Base-by-base conservation (phyloP, 805 yeast species). In the Starmerella scarabaei region DNA sequence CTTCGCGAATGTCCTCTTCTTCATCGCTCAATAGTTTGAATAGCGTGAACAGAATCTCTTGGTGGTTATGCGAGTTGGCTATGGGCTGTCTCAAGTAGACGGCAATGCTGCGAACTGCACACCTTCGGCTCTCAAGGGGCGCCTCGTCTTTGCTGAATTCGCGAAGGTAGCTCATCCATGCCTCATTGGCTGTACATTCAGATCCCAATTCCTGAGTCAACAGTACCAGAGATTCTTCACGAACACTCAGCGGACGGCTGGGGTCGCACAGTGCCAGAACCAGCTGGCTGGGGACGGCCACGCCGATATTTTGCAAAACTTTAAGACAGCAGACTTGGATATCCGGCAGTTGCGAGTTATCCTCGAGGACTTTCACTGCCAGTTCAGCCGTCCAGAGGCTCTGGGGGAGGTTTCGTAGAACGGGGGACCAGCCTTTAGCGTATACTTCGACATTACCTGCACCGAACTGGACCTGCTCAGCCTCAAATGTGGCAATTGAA, bases 1-100 rank as follows among this genome's bases (percentile, higher is more conserved):
- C 15, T 1, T 59, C 57, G 41, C 93, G 62, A 5, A 80, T 59
- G 12, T 67, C 73, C 11, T 65, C 72, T 49, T 79, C 88, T 51
- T 82, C 93, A 56, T 83, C 94, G 27, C 40, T 58, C 47, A 55
- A 38, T 7, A 52, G 41, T 21, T 29, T 20, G 32, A 48, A 45
- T 21, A 60, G 44, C 7, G 37, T 27, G 30, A 37, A 51, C 5
- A 33, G 30, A 20, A 48, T 18, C 8, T 30, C 17, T 27, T 34
- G 37, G 14, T n/a, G 15, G n/a, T n/a, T n/a, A n/a, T n/a, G n/a
- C n/a, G n/a, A n/a, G n/a, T n/a, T n/a, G n/a, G n/a, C n/a, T n/a
- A n/a, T n/a, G 34, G 33, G 9, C 31, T 5, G 18, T 24, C 31
- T 43, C 53, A 53, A 38, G 39, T 54, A 68, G 18, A 65, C 61